Percentiles rank a stretch among this genome's conserved stretches.
phyloP scores from a whole-genome alignment of 768 basidiomycete genomes.

The Leccinum ochraceum region DNA sequence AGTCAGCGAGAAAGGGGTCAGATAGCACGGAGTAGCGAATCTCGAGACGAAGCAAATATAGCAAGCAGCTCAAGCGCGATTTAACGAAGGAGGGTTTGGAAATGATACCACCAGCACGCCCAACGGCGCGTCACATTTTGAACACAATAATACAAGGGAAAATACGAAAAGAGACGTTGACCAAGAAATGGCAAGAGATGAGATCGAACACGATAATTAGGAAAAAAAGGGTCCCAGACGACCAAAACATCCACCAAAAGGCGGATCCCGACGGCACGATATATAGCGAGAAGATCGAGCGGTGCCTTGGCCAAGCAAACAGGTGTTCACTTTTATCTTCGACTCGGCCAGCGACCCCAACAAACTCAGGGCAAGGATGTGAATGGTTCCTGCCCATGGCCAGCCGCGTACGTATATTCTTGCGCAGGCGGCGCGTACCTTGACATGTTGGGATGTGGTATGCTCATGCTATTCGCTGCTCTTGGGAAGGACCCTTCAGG shows the following conservation, averaged over 20 bases:
- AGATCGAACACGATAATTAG: slow-evolving; percentile 7
- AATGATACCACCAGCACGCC: slow-evolving; percentile 13
- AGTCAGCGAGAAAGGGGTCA: slow-evolving; percentile 6
- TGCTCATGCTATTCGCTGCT: slow-evolving; percentile 12
- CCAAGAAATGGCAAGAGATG: slow-evolving; percentile 19
- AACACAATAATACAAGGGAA: slow-evolving; percentile 11
- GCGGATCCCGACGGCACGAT: slow-evolving; percentile 4
- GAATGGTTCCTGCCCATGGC: slow-evolving; percentile 28
- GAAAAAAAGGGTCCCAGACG: slow-evolving; percentile 1
- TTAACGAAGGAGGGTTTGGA: slow-evolving; percentile 1
- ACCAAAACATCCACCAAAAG: slow-evolving; percentile 11
- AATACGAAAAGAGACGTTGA: slow-evolving; percentile 7
- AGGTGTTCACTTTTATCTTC: slow-evolving; percentile 2
- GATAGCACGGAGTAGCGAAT: slow-evolving; percentile 16
- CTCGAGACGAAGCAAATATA: slow-evolving; percentile 16
- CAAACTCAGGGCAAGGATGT: slow-evolving; percentile 18
- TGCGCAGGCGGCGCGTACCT: slow-evolving; percentile 20
- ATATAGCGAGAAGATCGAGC: slow-evolving; percentile 5
- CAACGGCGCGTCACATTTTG: slow-evolving; percentile 13
- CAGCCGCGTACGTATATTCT: slow-evolving; percentile 25
- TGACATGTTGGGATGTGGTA: slow-evolving; percentile 16
- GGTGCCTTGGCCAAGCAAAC: neutral
- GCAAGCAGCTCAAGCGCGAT: slow-evolving; percentile 2
- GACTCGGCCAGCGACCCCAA: neutral
- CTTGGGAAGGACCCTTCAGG: slow-evolving; percentile 20